Evolutionary conservation across 805 yeast genomes (phyloP).

Genomic region (Saccharomycopsis sp.): DNA sequence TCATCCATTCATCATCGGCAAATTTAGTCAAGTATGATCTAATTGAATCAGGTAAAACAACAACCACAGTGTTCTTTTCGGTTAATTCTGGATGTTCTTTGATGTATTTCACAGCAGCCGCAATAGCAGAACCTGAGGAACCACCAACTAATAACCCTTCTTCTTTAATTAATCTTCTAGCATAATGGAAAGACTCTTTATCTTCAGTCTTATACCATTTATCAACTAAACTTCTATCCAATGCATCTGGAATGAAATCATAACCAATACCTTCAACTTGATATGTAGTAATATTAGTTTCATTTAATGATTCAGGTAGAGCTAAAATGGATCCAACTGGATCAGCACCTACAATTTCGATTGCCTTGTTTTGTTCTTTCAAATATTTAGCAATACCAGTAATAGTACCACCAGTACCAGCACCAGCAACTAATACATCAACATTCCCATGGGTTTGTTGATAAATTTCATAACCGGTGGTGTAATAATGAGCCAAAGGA

Average conservation of each 20-base stretch:
- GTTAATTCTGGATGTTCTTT: conserved; percentile 53
- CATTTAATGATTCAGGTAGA: conserved; percentile 64
- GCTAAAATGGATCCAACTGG: conserved; percentile 85
- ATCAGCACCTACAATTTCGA: conserved; percentile 72
- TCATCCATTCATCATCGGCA: conserved; percentile 89
- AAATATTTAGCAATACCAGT: conserved; percentile 73
- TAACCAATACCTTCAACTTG: conserved; percentile 90
- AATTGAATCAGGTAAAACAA: conserved; percentile 78
- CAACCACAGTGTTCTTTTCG: conserved; percentile 70
- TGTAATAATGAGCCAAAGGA: conserved; percentile 77
- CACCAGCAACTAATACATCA: conserved; percentile 78
- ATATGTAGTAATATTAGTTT: conserved; percentile 46
- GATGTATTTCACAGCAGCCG: conserved; percentile 67
- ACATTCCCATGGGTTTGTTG: conserved; percentile 67
- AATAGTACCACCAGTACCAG: conserved; percentile 92
- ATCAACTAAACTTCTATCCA: conserved; percentile 59
- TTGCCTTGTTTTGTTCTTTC: conserved; percentile 59
- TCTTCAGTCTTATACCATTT: conserved; percentile 85
- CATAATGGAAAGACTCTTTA: conserved; percentile 68
- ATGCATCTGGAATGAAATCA: conserved; percentile 79
- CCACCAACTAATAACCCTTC: conserved; percentile 89
- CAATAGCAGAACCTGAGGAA: conserved; percentile 78
- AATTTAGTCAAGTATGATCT: conserved; percentile 83
- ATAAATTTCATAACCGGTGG: conserved; percentile 83
- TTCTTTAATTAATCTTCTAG: conserved; percentile 73